These are phyloP conservation scores for Astrephomene gubernaculifera DNA, from an alignment of 139 green algal genomes.

Conservation along the genomic window DNA sequence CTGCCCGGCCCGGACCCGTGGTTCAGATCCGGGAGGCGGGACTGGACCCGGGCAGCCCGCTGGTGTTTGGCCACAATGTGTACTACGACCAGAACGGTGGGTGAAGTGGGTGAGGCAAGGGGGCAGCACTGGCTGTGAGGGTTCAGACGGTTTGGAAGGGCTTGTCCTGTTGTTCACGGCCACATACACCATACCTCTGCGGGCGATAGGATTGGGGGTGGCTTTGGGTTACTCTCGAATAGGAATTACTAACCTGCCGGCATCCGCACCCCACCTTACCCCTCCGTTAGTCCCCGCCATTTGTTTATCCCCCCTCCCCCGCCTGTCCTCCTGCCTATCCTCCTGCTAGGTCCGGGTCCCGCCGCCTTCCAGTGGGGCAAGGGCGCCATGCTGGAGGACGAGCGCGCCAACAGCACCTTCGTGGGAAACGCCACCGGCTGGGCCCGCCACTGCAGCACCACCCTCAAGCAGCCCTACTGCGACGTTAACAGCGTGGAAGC, in stretches of 20 bases:
- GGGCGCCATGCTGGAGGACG: constrained; percentile 48
- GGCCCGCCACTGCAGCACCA: not conserved
- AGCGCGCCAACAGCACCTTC: constrained; percentile 12
- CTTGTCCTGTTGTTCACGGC: too few species aligned
- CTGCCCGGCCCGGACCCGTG: constrained; percentile 23
- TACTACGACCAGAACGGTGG: constrained; percentile 31
- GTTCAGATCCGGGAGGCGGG: constrained; percentile 29
- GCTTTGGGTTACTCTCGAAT: too few species aligned
- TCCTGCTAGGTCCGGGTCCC: not conserved
- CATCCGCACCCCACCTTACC: too few species aligned
- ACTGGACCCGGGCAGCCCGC: not conserved
- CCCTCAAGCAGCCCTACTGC: not conserved
- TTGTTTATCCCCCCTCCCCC: too few species aligned
- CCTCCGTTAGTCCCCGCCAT: too few species aligned
- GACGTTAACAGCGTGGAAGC: constrained; percentile 16
- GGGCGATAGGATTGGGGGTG: too few species aligned
- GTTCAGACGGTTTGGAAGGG: not conserved
- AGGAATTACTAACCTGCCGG: too few species aligned
- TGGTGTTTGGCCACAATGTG: constrained; percentile 22
- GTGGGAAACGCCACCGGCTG: constrained; percentile 40
- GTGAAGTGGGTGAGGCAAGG: not conserved
- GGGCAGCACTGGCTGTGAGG: too few species aligned
- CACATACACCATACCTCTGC: too few species aligned
- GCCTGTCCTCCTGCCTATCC: not conserved
- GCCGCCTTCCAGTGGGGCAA: constrained; percentile 37